Evolutionary conservation across 2,329 filamentous ascomycete genomes (phyloP).

Genomic region (Aspergillus sp.): DNA sequence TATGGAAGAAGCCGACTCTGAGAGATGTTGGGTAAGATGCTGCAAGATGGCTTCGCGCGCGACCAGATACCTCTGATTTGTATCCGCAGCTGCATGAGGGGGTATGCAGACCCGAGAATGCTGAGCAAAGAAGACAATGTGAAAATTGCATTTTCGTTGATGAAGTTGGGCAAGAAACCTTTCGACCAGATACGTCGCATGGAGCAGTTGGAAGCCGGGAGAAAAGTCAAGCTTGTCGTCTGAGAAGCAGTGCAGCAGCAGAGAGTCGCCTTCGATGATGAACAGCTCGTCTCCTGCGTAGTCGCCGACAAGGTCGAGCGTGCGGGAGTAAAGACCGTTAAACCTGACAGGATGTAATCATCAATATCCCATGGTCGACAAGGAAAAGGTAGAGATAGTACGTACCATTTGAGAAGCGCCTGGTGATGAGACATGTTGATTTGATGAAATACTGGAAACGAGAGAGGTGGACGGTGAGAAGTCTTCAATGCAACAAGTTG

Average conservation of each 20-base stretch:
- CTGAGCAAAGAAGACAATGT: conserved; percentile 67
- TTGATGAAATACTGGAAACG: background rate
- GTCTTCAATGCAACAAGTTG: no score
- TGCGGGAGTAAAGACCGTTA: conserved; percentile 42
- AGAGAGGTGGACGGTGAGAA: no score
- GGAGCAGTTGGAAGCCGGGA: conserved; percentile 67
- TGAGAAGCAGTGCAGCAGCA: conserved; percentile 65
- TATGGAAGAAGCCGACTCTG: conserved; percentile 38
- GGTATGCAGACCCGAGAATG: conserved; percentile 56
- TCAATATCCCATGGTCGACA: background rate
- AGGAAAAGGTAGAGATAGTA: background rate
- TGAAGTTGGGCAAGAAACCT: conserved; percentile 61
- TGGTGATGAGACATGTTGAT: background rate
- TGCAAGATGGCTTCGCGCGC: conserved; percentile 63
- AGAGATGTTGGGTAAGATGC: conserved; percentile 57
- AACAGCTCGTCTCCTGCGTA: conserved; percentile 74
- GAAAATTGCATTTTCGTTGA: conserved; percentile 67
- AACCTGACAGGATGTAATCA: conserved; percentile 33
- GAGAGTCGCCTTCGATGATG: conserved; percentile 69
- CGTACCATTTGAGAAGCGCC: background rate
- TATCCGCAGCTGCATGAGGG: conserved; percentile 27
- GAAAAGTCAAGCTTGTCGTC: conserved; percentile 63
- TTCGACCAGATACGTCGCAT: conserved; percentile 69
- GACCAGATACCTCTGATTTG: conserved; percentile 57
- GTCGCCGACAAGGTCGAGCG: conserved; percentile 69